Percentiles rank a stretch among this genome's conserved stretches.
These are phyloP conservation scores for Leishmania arabica DNA, from an alignment of 208 protist species.

Conservation along the genomic window DNA sequence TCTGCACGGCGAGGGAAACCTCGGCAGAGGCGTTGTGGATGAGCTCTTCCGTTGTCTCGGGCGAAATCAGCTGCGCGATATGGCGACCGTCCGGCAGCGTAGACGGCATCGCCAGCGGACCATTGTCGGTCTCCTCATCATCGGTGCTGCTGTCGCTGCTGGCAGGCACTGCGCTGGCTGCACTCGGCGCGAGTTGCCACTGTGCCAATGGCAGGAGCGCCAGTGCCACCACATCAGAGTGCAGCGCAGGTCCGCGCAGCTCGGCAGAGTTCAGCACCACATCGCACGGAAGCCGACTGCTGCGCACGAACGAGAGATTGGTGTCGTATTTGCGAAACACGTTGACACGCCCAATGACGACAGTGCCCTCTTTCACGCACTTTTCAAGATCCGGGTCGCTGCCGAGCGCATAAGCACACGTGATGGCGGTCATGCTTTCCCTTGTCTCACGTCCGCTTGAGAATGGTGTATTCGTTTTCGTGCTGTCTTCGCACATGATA, in stretches of 20 bases:
- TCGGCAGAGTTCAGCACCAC: slow-evolving; percentile 50
- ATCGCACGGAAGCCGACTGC: slow-evolving; percentile 47
- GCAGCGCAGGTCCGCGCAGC: slow-evolving; percentile 34
- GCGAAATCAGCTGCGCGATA: slow-evolving; percentile 41
- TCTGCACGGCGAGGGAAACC: slow-evolving; percentile 28
- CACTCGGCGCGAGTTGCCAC: slow-evolving; percentile 3
- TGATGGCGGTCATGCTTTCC: not conserved
- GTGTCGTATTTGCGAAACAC: slow-evolving; percentile 45
- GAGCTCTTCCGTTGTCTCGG: slow-evolving; percentile 18
- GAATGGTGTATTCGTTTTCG: not conserved
- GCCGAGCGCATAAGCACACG: slow-evolving; percentile 37
- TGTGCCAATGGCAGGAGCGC: slow-evolving; percentile 34
- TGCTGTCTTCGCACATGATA: no score
- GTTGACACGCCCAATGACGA: slow-evolving; percentile 60
- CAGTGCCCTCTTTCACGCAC: slow-evolving; percentile 41
- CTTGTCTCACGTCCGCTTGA: not conserved
- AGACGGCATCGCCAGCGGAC: slow-evolving; percentile 23
- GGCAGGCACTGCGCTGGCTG: no score
- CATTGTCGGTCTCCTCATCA: slow-evolving; percentile 1
- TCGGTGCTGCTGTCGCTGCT: slow-evolving; percentile 1
- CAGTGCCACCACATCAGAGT: slow-evolving; percentile 80
- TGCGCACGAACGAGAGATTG: slow-evolving; percentile 56
- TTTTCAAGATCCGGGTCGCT: slow-evolving; percentile 45
- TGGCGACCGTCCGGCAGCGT: slow-evolving; percentile 53
- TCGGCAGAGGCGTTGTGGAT: slow-evolving; percentile 18